Conservation (phyloP, 2,329 filamentous ascomycete genomes). For the Xylaria sp. region DNA sequence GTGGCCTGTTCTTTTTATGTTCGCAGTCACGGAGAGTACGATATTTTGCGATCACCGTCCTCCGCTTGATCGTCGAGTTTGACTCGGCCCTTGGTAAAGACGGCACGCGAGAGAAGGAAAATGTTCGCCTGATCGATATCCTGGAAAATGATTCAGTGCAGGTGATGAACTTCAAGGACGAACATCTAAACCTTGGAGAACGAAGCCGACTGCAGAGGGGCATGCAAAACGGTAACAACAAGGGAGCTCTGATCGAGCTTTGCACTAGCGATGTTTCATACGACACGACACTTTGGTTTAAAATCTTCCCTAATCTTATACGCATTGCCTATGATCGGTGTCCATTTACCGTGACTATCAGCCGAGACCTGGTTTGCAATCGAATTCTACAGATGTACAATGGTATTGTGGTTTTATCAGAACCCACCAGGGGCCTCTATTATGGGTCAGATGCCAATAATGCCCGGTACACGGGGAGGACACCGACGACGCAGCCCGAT, state of each 20-base stretch:
- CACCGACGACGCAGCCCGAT: constrained; percentile 75
- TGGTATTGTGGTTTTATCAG: constrained; percentile 76
- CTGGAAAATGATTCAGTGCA: constrained; percentile 86
- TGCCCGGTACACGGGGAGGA: constrained; percentile 53
- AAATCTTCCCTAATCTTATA: constrained; percentile 94
- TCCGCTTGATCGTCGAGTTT: constrained; percentile 91
- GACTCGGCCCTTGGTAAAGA: constrained; percentile 83
- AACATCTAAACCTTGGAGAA: constrained; percentile 88
- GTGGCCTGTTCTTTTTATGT: constrained; percentile 95
- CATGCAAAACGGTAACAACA: constrained; percentile 79
- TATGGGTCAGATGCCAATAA: constrained; percentile 64
- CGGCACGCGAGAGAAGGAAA: constrained; percentile 60
- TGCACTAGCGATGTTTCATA: constrained; percentile 96
- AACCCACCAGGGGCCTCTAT: constrained; percentile 67
- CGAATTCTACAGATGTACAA: constrained; percentile 92
- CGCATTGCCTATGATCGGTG: constrained; percentile 89
- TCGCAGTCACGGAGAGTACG: constrained; percentile 91
- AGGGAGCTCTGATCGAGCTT: constrained; percentile 87
- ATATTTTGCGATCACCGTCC: constrained; percentile 86
- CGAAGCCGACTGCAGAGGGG: constrained; percentile 89
- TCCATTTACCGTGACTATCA: constrained; percentile 86
- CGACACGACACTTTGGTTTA: constrained; percentile 95
- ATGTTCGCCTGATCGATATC: constrained; percentile 80
- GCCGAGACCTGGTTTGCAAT: constrained; percentile 89
- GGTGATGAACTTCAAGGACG: constrained; percentile 90